Base-by-base conservation (phyloP, 352 stramenopile genomes). In the Globisporangium carolinianum region DNA sequence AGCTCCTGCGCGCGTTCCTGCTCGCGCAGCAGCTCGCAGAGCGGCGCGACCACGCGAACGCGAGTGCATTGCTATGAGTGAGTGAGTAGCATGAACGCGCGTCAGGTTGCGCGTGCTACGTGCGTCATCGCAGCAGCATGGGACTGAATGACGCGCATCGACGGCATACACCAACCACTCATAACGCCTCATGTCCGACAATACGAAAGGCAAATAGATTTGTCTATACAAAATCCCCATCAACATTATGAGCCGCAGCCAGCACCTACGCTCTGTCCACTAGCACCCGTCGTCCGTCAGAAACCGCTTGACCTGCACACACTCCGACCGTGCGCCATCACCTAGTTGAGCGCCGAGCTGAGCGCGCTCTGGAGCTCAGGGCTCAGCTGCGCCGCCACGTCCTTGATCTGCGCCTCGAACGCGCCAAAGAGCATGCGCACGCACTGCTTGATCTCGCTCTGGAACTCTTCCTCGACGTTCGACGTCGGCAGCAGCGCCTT, bases 401-500 rank as follows among this genome's bases (percentile, higher is more conserved):
- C 81, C 60, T 87, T 86, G 71, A 91, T 89, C 68, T 95, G 85
- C 41, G 74, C 73, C 57, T 88, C 74, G 52, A 87, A 93, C 12
- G 75, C 64, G 42, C 67, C 73, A 7, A 90, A 67, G 51, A 95
- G 70, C 5, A 69, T 77, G 56, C 79, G 80, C 60, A 95, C 65
- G 50, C 71, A 87, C 9, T 64, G 47, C 64, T 87, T 88, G 55
- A 92, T 79, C 62, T 88, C 76, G n/a, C 52, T 62, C 67, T 90
- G 79, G 37, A 86, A 80, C 51, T 87, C 72, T 24, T 94, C 86
- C 47, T 88, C 80, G 39, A 91, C 78, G 42, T 75, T 85, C 50
- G 76, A 88, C 15, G 64, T 69, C 8, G 79, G 66, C 10, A 57
- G 57, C 38, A 96, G 70, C 36, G 80, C 69, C 68, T 91, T 87